A percentile compares a stretch with the other conserved stretches of the same genome.
Conservation (phyloP, 2,329 filamentous ascomycete species). For the Fusarium sp. region DNA sequence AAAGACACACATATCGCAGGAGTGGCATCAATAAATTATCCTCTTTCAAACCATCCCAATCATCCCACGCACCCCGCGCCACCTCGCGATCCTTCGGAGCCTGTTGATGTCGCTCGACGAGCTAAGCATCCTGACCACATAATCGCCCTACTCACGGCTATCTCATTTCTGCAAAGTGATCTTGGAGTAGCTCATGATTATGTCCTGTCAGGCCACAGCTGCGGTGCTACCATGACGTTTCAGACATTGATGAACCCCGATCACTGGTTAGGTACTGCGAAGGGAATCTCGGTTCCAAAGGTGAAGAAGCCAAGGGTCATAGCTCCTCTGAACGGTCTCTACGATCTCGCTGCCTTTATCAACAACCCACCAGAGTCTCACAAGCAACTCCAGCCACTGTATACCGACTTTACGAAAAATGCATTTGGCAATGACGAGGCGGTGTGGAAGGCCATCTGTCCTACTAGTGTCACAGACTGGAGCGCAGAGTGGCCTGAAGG, state of each 20-base stretch:
- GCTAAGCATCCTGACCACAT: slow-evolving; percentile 6
- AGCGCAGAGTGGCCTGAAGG: not conserved
- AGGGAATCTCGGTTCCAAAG: accelerated
- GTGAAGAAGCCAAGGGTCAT: not conserved
- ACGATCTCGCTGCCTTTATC: not conserved
- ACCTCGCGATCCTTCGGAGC: not conserved
- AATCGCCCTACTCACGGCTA: not conserved
- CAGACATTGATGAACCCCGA: not conserved
- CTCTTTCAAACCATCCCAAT: not conserved
- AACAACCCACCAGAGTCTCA: not conserved
- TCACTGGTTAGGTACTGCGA: not conserved
- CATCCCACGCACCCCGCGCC: not conserved
- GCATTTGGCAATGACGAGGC: not conserved
- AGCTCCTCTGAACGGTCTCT: not conserved
- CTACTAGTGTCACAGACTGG: not conserved
- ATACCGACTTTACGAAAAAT: not conserved
- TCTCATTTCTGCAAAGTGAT: not conserved
- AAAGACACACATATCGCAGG: not conserved
- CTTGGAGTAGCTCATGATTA: not conserved
- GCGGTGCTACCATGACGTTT: not conserved
- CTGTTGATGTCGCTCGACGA: not conserved
- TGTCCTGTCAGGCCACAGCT: not conserved
- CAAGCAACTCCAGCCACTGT: not conserved
- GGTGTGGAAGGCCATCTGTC: not conserved
- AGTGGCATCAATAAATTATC: not conserved